These are phyloP conservation scores for Tetradesmus obliquus DNA, from an alignment of 139 green algal species.

Conservation along the genomic window DNA sequence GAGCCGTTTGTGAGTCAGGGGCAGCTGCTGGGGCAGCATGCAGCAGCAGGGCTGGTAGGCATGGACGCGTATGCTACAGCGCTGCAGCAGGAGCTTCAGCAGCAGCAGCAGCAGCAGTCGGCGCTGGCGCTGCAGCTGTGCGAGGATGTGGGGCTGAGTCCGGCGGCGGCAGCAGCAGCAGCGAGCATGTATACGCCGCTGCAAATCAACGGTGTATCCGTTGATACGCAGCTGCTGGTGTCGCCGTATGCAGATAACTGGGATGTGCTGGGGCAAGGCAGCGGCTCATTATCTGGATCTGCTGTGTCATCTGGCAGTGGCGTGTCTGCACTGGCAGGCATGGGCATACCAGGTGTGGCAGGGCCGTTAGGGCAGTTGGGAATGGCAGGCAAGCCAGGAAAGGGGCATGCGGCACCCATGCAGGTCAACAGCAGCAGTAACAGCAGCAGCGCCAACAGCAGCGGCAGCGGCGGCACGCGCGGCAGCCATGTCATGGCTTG, in stretches of 20 bases:
- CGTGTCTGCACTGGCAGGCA: not conserved
- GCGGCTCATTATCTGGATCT: not conserved
- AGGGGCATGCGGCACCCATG: not conserved
- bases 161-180: slow-evolving; percentile 15
- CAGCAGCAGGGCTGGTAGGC: not conserved
- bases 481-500: not conserved
- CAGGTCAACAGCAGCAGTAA: not conserved
- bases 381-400: not conserved
- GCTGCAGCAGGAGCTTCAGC: slow-evolving; percentile 31
- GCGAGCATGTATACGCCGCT: slow-evolving; percentile 40
- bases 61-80: not conserved
- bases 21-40: not conserved
- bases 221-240: slow-evolving; percentile 43
- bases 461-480: not conserved
- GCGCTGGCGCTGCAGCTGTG: slow-evolving; percentile 1
- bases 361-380: not conserved
- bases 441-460: not conserved
- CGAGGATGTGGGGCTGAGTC: not conserved
- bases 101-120: slow-evolving; percentile 32
- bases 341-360: slow-evolving; percentile 9
- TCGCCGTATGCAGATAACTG: slow-evolving; percentile 38
- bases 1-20: slow-evolving; percentile 28
- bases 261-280: slow-evolving; percentile 20
- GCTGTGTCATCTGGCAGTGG: not conserved
- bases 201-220: slow-evolving; percentile 19